Percentiles rank a stretch among this genome's conserved stretches.
phyloP scores from a whole-genome alignment of 2,329 filamentous ascomycete species.

The Basipetospora chlamydospora region DNA sequence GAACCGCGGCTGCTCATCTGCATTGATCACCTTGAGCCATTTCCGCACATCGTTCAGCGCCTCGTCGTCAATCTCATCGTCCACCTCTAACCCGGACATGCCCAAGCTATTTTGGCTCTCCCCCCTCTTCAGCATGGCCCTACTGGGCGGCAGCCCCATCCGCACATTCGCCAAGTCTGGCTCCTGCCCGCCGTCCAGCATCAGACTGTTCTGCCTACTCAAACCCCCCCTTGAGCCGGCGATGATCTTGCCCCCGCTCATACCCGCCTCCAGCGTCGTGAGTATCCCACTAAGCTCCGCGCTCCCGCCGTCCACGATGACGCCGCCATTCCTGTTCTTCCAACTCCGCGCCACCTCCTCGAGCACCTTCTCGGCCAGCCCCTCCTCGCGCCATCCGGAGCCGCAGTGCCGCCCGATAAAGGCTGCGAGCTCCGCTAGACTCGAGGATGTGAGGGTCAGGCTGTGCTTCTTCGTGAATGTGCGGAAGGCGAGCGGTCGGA shows the following conservation, averaged over 20 bases:
- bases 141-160: constrained; percentile 35
- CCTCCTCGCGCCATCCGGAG: constrained; percentile 91
- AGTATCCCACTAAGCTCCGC: constrained; percentile 69
- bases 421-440: constrained; percentile 66
- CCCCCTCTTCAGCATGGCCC: constrained; percentile 34
- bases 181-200: constrained; percentile 40
- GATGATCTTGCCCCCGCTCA: constrained; percentile 67
- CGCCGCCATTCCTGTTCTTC: constrained; percentile 79
- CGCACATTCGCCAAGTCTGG: constrained; percentile 38
- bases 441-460: constrained; percentile 76
- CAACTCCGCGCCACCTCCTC: constrained; percentile 84
- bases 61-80: constrained; percentile 45
- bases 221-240: constrained; percentile 35
- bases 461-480: constrained; percentile 98
- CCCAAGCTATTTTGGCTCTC: constrained; percentile 54
- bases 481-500: constrained; percentile 83
- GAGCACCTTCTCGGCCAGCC: constrained; percentile 77
- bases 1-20: constrained; percentile 73
- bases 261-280: constrained; percentile 70
- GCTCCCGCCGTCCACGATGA: constrained; percentile 76
- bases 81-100: constrained; percentile 37
- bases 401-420: constrained; percentile 93
- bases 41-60: constrained; percentile 53
- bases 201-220: constrained; percentile 48
- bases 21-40: constrained; percentile 73